Conservation (phyloP, 2,329 filamentous ascomycete genomes). For the Alternaria sp. region DNA sequence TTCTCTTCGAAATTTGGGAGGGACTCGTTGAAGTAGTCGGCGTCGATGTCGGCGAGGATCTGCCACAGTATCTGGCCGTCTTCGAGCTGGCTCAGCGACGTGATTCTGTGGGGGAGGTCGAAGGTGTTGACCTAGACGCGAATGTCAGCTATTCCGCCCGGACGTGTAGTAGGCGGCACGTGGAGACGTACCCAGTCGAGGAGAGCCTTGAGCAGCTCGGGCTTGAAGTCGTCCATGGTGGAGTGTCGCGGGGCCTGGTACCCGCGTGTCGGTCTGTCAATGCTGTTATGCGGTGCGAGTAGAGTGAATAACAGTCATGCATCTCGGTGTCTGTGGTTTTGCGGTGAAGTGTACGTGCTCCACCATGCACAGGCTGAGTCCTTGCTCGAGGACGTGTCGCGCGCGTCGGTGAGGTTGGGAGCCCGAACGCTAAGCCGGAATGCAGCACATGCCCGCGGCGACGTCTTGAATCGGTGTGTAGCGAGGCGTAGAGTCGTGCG, state of each 20-base stretch:
- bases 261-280: conserved; percentile 18
- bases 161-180: background rate
- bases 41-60: conserved; percentile 56
- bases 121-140: conserved; percentile 53
- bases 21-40: conserved; percentile 55
- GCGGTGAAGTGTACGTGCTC: conserved; percentile 13
- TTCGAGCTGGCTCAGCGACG: conserved; percentile 52
- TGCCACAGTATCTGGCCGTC: conserved; percentile 57
- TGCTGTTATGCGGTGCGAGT: conserved; percentile 16
- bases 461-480: conserved; percentile 1
- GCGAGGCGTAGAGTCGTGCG: background rate
- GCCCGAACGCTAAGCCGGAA: conserved; percentile 24
- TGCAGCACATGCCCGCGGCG: conserved; percentile 17
- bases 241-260: conserved; percentile 22
- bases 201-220: conserved; percentile 48
- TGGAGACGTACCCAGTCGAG: conserved; percentile 45
- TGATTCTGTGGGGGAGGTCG: conserved; percentile 46
- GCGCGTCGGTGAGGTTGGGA: conserved; percentile 32
- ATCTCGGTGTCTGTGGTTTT: conserved; percentile 32
- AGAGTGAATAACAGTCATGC: conserved; percentile 28
- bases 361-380: conserved; percentile 17
- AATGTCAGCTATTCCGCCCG: conserved; percentile 6
- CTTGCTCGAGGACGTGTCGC: conserved; percentile 16
- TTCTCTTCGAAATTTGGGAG: conserved; percentile 54
- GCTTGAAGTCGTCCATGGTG: conserved; percentile 50